A percentile compares a stretch with the other conserved stretches of the same genome.
phyloP scores from a whole-genome alignment of 2,329 filamentous ascomycete species.

The Fusarium mangiferae region DNA sequence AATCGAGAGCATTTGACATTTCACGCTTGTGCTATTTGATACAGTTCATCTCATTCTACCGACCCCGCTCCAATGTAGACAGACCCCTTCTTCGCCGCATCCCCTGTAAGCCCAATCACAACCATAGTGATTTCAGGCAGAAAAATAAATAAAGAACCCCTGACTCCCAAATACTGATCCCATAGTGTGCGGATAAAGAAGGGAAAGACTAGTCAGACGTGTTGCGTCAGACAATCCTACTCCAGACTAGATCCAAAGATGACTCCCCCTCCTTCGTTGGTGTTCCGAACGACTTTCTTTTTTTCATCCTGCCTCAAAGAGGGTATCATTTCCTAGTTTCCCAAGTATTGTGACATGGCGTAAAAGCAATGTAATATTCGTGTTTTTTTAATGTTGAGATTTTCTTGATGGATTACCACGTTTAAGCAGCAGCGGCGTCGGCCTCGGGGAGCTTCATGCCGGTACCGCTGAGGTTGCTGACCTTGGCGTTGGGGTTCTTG shows the following conservation, averaged over 20 bases:
- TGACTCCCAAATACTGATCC: slow-evolving; percentile 38
- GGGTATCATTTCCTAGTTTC: slow-evolving; percentile 44
- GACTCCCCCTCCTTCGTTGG: slow-evolving; percentile 3
- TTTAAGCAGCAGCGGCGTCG: slow-evolving; percentile 51
- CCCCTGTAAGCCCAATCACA: slow-evolving; percentile 16
- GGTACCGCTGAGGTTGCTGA: slow-evolving; percentile 82
- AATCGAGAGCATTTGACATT: slow-evolving; percentile 28
- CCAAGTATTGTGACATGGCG: slow-evolving; percentile 21
- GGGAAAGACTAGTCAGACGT: slow-evolving; percentile 8
- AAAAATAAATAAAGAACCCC: slow-evolving; percentile 39
- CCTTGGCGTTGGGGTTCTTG: slow-evolving; percentile 80
- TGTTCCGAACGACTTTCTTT: slow-evolving; percentile 9
- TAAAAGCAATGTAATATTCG: slow-evolving; percentile 11
- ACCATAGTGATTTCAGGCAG: slow-evolving; percentile 23
- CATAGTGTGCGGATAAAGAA: slow-evolving; percentile 29
- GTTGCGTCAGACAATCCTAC: slow-evolving; percentile 23
- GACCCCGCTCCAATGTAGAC: slow-evolving; percentile 5
- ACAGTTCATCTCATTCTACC: slow-evolving; percentile 33
- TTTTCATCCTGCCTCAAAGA: slow-evolving; percentile 38
- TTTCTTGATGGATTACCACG: background rate
- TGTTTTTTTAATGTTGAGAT: slow-evolving; percentile 1
- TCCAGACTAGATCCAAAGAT: slow-evolving; percentile 14
- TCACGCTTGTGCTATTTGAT: slow-evolving; percentile 29
- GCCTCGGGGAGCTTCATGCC: slow-evolving; percentile 72
- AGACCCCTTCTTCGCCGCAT: background rate